These are phyloP conservation scores for Lippia alba DNA, from an alignment of 305 asterid species.

Conservation along the genomic window DNA sequence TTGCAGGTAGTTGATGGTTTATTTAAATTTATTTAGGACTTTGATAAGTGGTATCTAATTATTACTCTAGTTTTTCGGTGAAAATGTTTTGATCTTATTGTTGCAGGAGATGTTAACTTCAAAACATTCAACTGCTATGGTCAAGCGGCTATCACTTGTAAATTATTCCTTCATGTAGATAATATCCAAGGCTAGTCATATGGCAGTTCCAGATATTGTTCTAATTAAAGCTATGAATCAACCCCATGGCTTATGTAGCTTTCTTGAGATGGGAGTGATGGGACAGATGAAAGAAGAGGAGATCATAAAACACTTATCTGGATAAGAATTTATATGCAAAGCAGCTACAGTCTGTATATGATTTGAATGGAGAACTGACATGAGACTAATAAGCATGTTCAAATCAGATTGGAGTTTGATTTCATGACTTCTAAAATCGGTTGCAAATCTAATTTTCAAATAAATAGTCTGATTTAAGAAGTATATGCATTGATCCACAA, in stretches of 20 bases:
- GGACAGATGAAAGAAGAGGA: background rate
- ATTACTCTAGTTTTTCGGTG: no score
- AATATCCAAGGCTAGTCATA: background rate
- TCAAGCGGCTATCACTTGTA: background rate
- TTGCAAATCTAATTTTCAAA: background rate
- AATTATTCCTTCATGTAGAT: background rate
- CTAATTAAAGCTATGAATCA: slow-evolving; percentile 3
- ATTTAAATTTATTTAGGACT: background rate
- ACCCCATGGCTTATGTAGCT: background rate
- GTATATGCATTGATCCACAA: slow-evolving; percentile 29
- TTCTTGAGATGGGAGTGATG: background rate
- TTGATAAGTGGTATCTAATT: no score
- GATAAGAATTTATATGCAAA: background rate
- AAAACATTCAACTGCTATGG: background rate
- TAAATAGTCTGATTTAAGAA: slow-evolving; percentile 4
- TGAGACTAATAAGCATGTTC: slow-evolving; percentile 15
- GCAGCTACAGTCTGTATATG: slow-evolving; percentile 10
- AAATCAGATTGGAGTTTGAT: background rate
- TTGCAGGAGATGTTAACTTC: background rate
- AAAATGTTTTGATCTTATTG: background rate
- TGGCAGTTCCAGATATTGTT: background rate
- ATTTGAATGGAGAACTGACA: slow-evolving; percentile 7
- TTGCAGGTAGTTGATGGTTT: background rate
- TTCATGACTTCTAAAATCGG: slow-evolving; percentile 5
- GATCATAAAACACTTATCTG: background rate